Base-by-base conservation (phyloP, 1,284 basidiomycete genomes). In the Naganishia liquefaciens region DNA sequence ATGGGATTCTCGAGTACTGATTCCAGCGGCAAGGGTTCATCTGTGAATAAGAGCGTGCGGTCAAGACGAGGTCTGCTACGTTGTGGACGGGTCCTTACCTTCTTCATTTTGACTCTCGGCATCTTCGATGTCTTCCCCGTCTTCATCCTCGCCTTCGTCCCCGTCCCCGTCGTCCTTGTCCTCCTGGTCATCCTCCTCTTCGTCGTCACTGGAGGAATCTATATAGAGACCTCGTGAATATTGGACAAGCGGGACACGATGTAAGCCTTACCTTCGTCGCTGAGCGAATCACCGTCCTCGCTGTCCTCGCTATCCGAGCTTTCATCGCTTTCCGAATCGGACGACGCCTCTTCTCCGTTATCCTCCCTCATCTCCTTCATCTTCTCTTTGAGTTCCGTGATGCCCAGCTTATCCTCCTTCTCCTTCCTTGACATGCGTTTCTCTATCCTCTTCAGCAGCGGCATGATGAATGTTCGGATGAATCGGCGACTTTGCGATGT, bases 391-490 rank as follows among this genome's bases (percentile, higher is more conserved):
- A 44, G 66, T 15, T 60, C 57, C 11, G 57, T 60, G 33, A 60
- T 60, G 21, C 57, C 57, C 15, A 60, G 21, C 49, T 49, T 33
- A 40, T 60, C 57, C 46, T 60, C 57, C 42, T 87, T 81, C 73
- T 87, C 82, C 68, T 82, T 83, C 71, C 84, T 87, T 71, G 82
- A 82, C 42, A 84, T 81, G 61, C 87, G 84, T 75, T 86, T 88
- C 70, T 87, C 85, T 10, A 90, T 84, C 67, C 90, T 84, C 80
- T 93, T 92, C 83, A 90, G 93, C 86, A 94, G 23, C 21, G 57
- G 57, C 57, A 60, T 60, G 13, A 21, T 50, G 19, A 21, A 50
- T 33, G 30, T 27, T 40, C 21, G 11, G 15, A 7, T 17, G 33
- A 17, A 19, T 25, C 6, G 11, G 19, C 17, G 33, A 37, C 13